These are phyloP conservation scores for Colletotrichum echinochloae DNA, from an alignment of 2,329 filamentous ascomycete species.

Conservation along the genomic window DNA sequence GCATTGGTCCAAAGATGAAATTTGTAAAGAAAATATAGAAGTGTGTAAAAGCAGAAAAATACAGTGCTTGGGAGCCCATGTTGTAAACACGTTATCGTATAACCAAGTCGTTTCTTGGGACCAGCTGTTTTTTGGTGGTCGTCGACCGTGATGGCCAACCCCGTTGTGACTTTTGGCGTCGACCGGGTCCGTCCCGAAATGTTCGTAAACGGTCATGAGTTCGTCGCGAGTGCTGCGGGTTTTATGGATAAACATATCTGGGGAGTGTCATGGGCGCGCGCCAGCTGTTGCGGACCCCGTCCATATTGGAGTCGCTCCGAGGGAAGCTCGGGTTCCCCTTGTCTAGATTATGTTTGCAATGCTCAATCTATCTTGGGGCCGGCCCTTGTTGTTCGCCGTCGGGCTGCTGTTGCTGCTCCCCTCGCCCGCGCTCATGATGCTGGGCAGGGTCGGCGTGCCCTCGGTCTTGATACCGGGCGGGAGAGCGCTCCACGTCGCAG, in stretches of 20 bases:
- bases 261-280: too few relatives aligned
- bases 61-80: conserved; percentile 11
- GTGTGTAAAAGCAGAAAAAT: not conserved
- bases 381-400: conserved; percentile 43
- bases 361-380: conserved; percentile 52
- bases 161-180: not conserved
- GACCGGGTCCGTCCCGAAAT: conserved; percentile 25
- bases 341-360: conserved; percentile 59
- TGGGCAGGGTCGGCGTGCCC: conserved; percentile 43
- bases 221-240: conserved; percentile 16
- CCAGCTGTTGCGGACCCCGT: too few relatives aligned
- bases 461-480: conserved; percentile 54
- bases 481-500: conserved; percentile 49
- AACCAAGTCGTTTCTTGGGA: not conserved
- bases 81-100: conserved; percentile 36
- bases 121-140: conserved; percentile 1
- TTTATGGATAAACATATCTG: conserved; percentile 14
- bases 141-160: conserved; percentile 1
- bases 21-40: not conserved
- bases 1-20: not conserved
- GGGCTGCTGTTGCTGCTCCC: conserved; percentile 47
- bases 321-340: not conserved
- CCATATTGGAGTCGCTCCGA: not conserved
- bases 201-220: conserved; percentile 32
- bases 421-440: conserved; percentile 41